phyloP scores from a whole-genome alignment of 2,329 filamentous ascomycete species.

The Fusarium udum region DNA sequence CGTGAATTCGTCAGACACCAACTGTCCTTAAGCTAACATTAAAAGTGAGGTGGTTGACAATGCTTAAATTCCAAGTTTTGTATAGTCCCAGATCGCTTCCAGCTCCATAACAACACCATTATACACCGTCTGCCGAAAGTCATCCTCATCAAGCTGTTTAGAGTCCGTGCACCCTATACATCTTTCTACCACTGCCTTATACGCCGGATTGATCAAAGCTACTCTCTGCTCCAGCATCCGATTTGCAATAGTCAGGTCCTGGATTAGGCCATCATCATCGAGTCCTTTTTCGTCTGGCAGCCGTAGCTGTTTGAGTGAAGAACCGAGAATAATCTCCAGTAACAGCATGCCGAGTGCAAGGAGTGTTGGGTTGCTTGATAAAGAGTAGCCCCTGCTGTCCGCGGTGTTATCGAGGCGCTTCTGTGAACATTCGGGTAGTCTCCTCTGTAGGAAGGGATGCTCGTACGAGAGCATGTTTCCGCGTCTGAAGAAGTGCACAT shows the following conservation, averaged over 20 bases:
- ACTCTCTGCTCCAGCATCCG: background rate
- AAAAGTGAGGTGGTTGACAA: background rate
- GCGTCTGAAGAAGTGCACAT: background rate
- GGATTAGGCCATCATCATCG: background rate
- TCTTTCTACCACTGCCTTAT: background rate
- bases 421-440: rapidly evolving
- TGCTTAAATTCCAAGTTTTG: background rate
- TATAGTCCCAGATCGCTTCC: background rate
- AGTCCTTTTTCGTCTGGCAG: rapidly evolving
- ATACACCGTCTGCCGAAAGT: background rate
- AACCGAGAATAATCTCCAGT: background rate
- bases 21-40: background rate
- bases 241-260: background rate
- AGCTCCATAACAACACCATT: background rate
- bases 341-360: background rate
- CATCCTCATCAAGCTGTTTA: background rate
- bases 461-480: background rate
- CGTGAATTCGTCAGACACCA: no score
- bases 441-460: background rate
- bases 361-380: background rate
- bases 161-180: background rate
- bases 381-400: background rate
- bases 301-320: background rate
- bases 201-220: rapidly evolving
- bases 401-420: rapidly evolving